These are phyloP conservation scores for Rugonectria rugulosa DNA, from an alignment of 2,329 filamentous ascomycete species.

Conservation along the genomic window DNA sequence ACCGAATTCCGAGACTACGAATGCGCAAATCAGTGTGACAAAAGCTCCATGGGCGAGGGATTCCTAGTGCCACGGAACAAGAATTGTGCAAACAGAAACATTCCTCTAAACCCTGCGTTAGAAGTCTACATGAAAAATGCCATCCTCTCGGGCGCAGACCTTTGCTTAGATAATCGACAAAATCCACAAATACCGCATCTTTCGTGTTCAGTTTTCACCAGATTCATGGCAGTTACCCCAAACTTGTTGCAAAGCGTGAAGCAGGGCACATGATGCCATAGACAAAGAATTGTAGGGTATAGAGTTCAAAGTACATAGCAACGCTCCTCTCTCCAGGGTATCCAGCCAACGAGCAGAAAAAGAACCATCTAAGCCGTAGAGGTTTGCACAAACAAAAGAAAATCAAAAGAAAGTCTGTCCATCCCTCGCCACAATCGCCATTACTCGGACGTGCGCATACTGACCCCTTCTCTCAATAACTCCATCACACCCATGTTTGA, in stretches of 20 bases:
- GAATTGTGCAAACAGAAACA: background rate
- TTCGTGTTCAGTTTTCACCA: no score
- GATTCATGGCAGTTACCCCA: background rate
- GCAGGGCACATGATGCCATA: conserved; percentile 28
- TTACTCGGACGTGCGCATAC: conserved; percentile 4
- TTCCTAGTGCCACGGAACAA: conserved; percentile 3
- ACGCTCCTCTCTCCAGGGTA: conserved; percentile 41
- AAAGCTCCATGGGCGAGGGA: conserved; percentile 57
- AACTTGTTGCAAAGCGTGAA: background rate
- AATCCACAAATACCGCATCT: no score
- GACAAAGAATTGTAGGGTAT: conserved; percentile 42
- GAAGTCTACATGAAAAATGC: background rate
- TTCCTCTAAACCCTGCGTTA: background rate
- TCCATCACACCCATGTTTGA: conserved; percentile 6
- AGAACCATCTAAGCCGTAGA: conserved; percentile 14
- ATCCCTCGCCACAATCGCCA: conserved; percentile 3
- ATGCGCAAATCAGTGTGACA: conserved; percentile 51
- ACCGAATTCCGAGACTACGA: conserved; percentile 41
- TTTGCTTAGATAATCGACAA: no score
- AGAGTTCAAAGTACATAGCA: conserved; percentile 40
- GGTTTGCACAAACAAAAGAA: conserved; percentile 5
- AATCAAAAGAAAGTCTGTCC: background rate
- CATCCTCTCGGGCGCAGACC: no score
- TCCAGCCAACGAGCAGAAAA: conserved; percentile 42
- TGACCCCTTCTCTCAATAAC: conserved; percentile 11